A percentile compares a stretch with the other conserved stretches of the same genome.
Conservation (phyloP, 2,329 filamentous ascomycete species). For the Ceratocystis cubensis region DNA sequence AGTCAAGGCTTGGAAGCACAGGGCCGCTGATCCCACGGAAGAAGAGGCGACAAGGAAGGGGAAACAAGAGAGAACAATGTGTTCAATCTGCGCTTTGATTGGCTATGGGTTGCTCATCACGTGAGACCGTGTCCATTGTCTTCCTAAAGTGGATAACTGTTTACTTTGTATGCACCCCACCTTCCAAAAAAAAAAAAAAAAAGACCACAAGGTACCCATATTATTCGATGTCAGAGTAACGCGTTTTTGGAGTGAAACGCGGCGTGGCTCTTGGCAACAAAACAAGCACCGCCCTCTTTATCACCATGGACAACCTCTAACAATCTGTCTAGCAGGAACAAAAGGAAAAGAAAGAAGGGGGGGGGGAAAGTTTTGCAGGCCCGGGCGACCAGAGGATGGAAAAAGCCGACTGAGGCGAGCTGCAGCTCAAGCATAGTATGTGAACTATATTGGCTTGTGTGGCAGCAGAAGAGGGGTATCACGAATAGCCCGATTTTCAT, state of each 20-base stretch:
- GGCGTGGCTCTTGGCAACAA: constrained; percentile 5
- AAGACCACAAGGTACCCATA: background rate
- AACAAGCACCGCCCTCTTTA: background rate
- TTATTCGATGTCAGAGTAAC: background rate
- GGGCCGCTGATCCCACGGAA: too few relatives aligned
- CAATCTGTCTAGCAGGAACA: background rate
- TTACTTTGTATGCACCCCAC: background rate
- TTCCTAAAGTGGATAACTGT: background rate
- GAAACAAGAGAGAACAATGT: constrained; percentile 1
- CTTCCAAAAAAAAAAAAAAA: background rate
- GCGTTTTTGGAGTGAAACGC: background rate
- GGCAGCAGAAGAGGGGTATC: background rate
- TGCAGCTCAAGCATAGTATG: constrained; percentile 6
- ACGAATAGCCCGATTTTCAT: too few relatives aligned
- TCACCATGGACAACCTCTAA: background rate
- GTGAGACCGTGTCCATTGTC: background rate
- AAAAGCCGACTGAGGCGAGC: background rate
- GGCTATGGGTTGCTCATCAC: background rate
- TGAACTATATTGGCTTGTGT: constrained; percentile 5
- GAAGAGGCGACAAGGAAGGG: too few relatives aligned
- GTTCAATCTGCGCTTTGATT: background rate
- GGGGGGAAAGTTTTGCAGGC: background rate
- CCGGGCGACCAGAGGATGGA: background rate
- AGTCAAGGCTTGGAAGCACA: background rate
- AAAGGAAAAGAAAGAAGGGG: background rate